Evolutionary conservation across 208 protist species (phyloP).

Genomic region (Leishmania martiniquensis): DNA sequence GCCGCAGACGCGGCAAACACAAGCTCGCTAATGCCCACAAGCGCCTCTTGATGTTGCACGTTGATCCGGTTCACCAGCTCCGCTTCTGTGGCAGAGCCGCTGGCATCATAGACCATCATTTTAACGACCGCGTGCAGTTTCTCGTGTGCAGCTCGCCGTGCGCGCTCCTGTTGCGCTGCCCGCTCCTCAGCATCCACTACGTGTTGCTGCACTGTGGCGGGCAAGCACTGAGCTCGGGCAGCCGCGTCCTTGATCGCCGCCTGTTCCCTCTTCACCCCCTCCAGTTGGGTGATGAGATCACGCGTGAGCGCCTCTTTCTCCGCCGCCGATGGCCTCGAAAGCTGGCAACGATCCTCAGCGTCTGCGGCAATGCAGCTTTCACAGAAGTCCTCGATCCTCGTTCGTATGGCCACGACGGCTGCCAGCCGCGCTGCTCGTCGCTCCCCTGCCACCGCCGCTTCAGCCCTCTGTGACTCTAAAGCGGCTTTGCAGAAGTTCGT

Average conservation of each 20-base stretch:
- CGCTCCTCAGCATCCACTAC: background rate
- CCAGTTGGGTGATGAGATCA: background rate
- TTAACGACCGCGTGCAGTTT: conserved; percentile 1
- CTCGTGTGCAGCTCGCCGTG: background rate
- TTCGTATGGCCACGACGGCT: background rate
- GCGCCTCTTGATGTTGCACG: background rate
- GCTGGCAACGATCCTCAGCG: background rate
- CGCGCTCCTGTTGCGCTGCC: background rate
- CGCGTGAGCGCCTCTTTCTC: background rate
- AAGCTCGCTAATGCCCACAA: conserved; percentile 4
- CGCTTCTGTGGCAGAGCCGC: background rate
- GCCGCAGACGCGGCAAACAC: background rate
- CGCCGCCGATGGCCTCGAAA: background rate
- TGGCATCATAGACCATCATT: background rate
- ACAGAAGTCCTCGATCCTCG: background rate
- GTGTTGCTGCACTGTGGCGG: conserved; percentile 2
- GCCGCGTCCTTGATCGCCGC: background rate
- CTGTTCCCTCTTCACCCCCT: conserved; percentile 1
- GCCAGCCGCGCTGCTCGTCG: background rate
- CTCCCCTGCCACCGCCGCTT: background rate
- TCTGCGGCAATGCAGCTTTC: background rate
- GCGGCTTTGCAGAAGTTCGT: background rate
- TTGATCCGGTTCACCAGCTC: background rate
- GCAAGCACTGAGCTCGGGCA: background rate
- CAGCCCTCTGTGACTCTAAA: background rate